phyloP scores from a whole-genome alignment of 441 rosid genomes.

The Gossypium gossypioides region DNA sequence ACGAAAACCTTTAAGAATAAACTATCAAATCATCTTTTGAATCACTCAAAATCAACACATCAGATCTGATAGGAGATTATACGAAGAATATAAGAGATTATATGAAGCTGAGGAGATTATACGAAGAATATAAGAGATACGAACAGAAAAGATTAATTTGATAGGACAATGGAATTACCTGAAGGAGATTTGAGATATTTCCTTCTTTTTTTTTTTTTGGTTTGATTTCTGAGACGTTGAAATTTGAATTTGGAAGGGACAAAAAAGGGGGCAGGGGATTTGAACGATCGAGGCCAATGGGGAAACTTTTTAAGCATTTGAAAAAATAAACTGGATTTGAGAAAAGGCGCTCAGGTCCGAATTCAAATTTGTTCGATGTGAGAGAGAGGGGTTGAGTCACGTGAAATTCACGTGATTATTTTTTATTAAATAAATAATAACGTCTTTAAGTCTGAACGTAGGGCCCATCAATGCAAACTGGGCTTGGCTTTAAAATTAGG shows the following conservation, averaged over 20 bases:
- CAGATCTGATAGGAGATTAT: constrained; percentile 1
- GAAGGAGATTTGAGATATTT: neutral
- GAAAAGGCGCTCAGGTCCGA: constrained; percentile 49
- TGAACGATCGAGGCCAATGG: constrained; percentile 13
- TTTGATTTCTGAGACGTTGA: neutral
- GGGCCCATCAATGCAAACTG: neutral
- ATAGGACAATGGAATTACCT: constrained; percentile 14
- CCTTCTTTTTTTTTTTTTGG: neutral
- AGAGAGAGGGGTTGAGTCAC: constrained; percentile 23
- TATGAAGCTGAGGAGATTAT: constrained; percentile 4
- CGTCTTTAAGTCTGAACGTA: constrained; percentile 4
- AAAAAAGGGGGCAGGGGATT: constrained; percentile 15
- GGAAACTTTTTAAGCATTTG: constrained; percentile 12
- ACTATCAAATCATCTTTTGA: neutral
- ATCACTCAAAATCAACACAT: neutral
- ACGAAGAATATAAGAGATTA: neutral
- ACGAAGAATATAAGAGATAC: neutral
- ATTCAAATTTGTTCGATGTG: constrained; percentile 35
- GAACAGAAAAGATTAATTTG: neutral
- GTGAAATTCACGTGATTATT: constrained; percentile 32
- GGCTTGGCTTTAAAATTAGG: too few relatives aligned
- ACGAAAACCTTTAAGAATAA: neutral
- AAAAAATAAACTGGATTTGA: constrained; percentile 20
- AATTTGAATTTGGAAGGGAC: constrained; percentile 25
- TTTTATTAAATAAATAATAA: neutral